These are phyloP conservation scores for Colletotrichum ledebouriae DNA, from an alignment of 2,329 filamentous ascomycete genomes.

Conservation along the genomic window DNA sequence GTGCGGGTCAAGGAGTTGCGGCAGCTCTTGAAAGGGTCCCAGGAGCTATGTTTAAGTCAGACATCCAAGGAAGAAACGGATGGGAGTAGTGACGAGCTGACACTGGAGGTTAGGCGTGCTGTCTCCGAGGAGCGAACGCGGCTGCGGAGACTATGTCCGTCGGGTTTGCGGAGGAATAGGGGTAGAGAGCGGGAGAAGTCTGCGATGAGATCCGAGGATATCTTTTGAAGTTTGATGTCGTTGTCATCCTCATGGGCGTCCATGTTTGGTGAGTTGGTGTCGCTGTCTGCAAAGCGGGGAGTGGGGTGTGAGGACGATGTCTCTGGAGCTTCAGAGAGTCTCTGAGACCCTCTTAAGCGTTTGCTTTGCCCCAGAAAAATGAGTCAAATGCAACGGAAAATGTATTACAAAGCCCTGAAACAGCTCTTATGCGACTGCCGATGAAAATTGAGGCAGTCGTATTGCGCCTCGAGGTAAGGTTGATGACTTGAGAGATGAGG, in stretches of 20 bases:
- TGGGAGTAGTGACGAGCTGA: constrained; percentile 46
- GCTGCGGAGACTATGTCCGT: constrained; percentile 61
- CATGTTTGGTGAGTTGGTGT: constrained; percentile 57
- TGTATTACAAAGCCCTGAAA: no score
- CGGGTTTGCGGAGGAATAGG: constrained; percentile 66
- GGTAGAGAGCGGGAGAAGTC: constrained; percentile 69
- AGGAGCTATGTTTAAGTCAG: constrained; percentile 62
- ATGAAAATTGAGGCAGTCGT: no score
- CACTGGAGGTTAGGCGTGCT: constrained; percentile 61
- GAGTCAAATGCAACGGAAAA: no score
- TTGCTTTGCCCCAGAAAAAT: no score
- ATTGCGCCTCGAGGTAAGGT: no score
- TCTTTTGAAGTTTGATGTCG: constrained; percentile 73
- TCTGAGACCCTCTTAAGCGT: no score
- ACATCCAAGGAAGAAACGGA: neutral
- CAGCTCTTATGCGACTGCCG: no score
- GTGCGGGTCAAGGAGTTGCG: constrained; percentile 90
- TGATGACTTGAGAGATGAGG: no score
- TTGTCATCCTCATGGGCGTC: constrained; percentile 71
- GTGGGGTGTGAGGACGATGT: no score
- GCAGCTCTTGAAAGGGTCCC: constrained; percentile 94
- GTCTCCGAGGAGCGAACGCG: constrained; percentile 66
- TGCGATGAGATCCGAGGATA: constrained; percentile 69
- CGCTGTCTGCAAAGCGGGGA: no score
- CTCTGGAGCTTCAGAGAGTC: no score